Base-by-base conservation (phyloP, 768 basidiomycete genomes). In the Galerina marginata region DNA sequence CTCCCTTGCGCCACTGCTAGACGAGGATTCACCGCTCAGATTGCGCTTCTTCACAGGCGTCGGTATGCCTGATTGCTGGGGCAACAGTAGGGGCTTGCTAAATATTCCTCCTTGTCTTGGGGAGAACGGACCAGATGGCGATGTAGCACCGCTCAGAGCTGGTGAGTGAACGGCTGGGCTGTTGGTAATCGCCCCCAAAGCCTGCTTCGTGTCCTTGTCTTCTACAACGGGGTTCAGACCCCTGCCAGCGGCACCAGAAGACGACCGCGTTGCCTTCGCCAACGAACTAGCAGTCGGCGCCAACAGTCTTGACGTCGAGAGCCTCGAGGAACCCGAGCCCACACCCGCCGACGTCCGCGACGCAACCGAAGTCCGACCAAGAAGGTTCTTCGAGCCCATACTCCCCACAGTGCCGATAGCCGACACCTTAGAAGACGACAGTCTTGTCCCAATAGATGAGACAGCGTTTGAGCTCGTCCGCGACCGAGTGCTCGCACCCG, bases 261-360 rank as follows among this genome's bases (percentile, higher is more conserved):
- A 58, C 16, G 60, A 56, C 12, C 70, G 65, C 53, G 66, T 75
- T 23, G 70, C 77, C 76, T 86, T 90, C 2, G 91, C 91, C 23
- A 92, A 74, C 1, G 91, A 92, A 65, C 90, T 91, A 1, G 88
- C 90, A 0, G 91, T 92, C 0, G 91, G 91, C 0, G 90, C 90
- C 52, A 89, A 75, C 11, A 92, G 76, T 39, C 87, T 82, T 2
- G 80, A 82, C 2, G 67, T 66, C 1, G 74, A 73, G 1, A 71
- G 62, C 42, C 71, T 67, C 5, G 73, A 74, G 1, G 85, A 83
- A 33, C 5, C 7, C 6, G 75, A 74, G 42, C 50, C 53, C 0
- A 75, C 66, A 6, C 66, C 67, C 29, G 66, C 50, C 4, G 73
- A 71, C 14, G 61, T 61, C 12, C 67, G 50, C 15, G 69, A 68